Evolutionary conservation across 2,329 filamentous ascomycete genomes (phyloP), one percentile per base, ranked within the genome.

Genomic region (Ophiostoma ips): DNA sequence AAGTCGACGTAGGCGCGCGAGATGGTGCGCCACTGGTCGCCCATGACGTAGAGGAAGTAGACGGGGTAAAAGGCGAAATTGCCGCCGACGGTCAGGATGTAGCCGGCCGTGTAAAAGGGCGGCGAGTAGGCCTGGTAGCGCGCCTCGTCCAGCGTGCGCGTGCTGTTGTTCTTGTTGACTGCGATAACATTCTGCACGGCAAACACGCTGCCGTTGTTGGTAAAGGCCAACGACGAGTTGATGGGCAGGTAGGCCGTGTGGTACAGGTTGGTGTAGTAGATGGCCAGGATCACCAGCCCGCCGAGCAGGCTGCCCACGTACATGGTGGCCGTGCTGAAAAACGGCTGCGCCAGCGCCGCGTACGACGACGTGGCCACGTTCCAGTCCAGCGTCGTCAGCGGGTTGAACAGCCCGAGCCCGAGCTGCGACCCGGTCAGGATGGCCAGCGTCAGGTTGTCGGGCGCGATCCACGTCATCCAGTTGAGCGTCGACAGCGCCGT

Each of bases 51-150:
- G 8, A 77, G 68, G 37, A 79, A 62, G 50, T 79, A 76, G 9
- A 78, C 75, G 0, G 77, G 71, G 30, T 83, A 72, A 21, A 79
- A 76, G 16, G 81, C 81, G 45, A 57, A 57, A 2, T 53, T 51
- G 11, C 84, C 65, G 1, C 79, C 80, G 57, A 84, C 78, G 5
- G 69, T 65, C 34, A 78, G 61, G 2, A 72, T 71, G 52, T 76
- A 84, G 52, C 81, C 79, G 0, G 79, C 72, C 2, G 77, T 71
- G 16, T 84, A 66, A 58, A 76, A 84, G 4, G 83, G 68, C 2
- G 81, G 81, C 18, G 80, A 84, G 61, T 84, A 84, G 18, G 68
- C 66, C 54, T 72, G 66, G 62, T 84, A 84, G 12, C 74, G 75
- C 2, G 68, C 71, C 57, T 73, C 70, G 60, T 83, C 73, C 51